Evolutionary conservation across 73 alveolate species (phyloP).

Genomic region (Durusdinium trenchii): DNA sequence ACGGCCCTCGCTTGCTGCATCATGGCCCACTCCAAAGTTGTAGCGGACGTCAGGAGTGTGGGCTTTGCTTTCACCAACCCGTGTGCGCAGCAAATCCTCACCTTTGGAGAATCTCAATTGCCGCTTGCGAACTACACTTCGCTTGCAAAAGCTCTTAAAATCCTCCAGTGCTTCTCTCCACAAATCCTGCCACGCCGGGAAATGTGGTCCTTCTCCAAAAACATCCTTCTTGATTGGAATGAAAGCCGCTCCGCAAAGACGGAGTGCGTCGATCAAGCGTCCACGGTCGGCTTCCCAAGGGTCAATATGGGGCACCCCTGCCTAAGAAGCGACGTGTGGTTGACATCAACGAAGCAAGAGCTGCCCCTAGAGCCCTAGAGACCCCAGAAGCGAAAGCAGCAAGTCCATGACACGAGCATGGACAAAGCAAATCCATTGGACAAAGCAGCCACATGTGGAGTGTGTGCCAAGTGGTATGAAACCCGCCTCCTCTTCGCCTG

Average conservation of each 20-base stretch:
- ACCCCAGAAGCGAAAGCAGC: no score
- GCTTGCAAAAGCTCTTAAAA: background rate
- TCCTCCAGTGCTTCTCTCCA: slow-evolving; percentile 35
- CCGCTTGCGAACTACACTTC: slow-evolving; percentile 41
- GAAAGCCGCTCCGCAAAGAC: slow-evolving; percentile 76
- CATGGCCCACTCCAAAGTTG: slow-evolving; percentile 71
- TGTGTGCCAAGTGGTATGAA: no score
- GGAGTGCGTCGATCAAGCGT: slow-evolving; percentile 21
- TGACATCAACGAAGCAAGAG: no score
- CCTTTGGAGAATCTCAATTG: slow-evolving; percentile 77
- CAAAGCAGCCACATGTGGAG: no score
- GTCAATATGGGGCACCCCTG: slow-evolving; percentile 6
- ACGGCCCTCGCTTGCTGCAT: no score
- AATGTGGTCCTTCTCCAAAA: background rate
- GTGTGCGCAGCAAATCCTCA: slow-evolving; percentile 84
- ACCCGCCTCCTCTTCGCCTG: no score
- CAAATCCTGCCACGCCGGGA: slow-evolving; percentile 36
- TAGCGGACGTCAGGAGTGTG: slow-evolving; percentile 87
- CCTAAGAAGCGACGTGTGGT: no score
- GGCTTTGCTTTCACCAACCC: slow-evolving; percentile 51
- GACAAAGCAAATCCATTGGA: no score
- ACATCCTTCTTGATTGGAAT: background rate
- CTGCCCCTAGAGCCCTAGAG: no score
- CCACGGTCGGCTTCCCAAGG: slow-evolving; percentile 46
- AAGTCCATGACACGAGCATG: no score